Evolutionary conservation across 805 yeast species (phyloP).

Genomic region (Kodamaea nitidulidarum): DNA sequence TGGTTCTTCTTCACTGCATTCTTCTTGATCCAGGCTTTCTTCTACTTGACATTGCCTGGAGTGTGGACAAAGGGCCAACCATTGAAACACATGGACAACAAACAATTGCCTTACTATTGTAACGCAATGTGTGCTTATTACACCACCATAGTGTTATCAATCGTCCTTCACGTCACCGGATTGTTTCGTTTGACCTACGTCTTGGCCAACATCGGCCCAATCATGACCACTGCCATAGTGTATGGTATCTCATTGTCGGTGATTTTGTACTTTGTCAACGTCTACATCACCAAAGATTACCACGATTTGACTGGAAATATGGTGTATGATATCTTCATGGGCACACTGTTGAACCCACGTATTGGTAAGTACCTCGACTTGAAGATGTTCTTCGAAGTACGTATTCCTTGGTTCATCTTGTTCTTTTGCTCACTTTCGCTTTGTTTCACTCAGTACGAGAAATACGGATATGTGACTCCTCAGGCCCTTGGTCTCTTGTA

Average conservation of each 20-base stretch:
- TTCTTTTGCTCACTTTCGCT: conserved; percentile 73
- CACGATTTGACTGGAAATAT: conserved; percentile 90
- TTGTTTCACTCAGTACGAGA: conserved; percentile 73
- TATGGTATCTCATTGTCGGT: conserved; percentile 71
- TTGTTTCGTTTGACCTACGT: conserved; percentile 69
- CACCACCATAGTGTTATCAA: conserved; percentile 53
- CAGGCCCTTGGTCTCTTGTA: conserved; percentile 69
- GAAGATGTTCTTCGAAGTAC: conserved; percentile 96
- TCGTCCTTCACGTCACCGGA: conserved; percentile 68
- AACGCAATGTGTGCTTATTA: conserved; percentile 88
- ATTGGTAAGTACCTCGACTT: conserved; percentile 81
- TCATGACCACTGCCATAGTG: conserved; percentile 87
- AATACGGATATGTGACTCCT: conserved; percentile 72
- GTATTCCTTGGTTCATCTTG: conserved; percentile 94
- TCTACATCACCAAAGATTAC: conserved; percentile 65
- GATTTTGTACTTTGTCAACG: conserved; percentile 63
- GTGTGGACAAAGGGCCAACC: conserved; percentile 95
- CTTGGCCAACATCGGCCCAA: conserved; percentile 80
- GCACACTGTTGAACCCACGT: conserved; percentile 95
- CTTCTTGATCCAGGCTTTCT: conserved; percentile 60
- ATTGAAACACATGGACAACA: conserved; percentile 70
- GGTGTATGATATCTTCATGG: conserved; percentile 91
- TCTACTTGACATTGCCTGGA: conserved; percentile 87
- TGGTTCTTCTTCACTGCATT: conserved; percentile 72
- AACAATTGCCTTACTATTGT: conserved; percentile 87